A percentile compares a stretch with the other conserved stretches of the same genome.
phyloP scores from a whole-genome alignment of 345 rosid genomes.

The Populus deltoides region DNA sequence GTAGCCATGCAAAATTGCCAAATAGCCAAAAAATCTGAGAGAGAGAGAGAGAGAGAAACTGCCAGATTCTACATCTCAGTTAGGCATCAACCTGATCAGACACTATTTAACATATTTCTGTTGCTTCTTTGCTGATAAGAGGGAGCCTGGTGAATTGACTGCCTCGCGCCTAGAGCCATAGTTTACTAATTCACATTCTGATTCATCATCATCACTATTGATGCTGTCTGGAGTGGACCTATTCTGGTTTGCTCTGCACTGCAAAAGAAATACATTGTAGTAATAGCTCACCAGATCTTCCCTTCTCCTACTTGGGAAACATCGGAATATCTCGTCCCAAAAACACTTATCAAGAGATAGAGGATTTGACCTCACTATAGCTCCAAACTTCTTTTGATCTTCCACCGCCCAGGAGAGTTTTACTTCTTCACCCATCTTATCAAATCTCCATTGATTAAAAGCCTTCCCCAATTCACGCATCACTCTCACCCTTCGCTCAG shows the following conservation, averaged over 20 bases:
- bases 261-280: conserved; percentile 69
- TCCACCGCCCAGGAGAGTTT: conserved; percentile 48
- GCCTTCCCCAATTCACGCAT: conserved; percentile 68
- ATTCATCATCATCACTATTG: conserved; percentile 54
- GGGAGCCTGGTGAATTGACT: conserved; percentile 36
- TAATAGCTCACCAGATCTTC: conserved; percentile 67
- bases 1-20: conserved; percentile 5
- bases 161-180: conserved; percentile 28
- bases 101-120: conserved; percentile 2
- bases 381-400: conserved; percentile 52
- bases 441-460: conserved; percentile 55
- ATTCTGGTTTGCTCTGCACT: conserved; percentile 71
- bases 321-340: conserved; percentile 46
- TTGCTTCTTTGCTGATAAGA: conserved; percentile 53
- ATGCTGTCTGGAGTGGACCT: conserved; percentile 45
- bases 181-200: conserved; percentile 24
- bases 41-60: background rate
- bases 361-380: conserved; percentile 38
- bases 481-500: conserved; percentile 46
- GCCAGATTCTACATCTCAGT: background rate
- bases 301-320: conserved; percentile 47
- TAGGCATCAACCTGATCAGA: background rate
- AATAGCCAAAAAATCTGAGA: background rate
- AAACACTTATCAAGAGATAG: conserved; percentile 33
- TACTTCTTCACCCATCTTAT: conserved; percentile 72